Evolutionary conservation across 2,329 filamentous ascomycete genomes (phyloP), one percentile per base, ranked within the genome.

Genomic region (Beauveria asiatica): DNA sequence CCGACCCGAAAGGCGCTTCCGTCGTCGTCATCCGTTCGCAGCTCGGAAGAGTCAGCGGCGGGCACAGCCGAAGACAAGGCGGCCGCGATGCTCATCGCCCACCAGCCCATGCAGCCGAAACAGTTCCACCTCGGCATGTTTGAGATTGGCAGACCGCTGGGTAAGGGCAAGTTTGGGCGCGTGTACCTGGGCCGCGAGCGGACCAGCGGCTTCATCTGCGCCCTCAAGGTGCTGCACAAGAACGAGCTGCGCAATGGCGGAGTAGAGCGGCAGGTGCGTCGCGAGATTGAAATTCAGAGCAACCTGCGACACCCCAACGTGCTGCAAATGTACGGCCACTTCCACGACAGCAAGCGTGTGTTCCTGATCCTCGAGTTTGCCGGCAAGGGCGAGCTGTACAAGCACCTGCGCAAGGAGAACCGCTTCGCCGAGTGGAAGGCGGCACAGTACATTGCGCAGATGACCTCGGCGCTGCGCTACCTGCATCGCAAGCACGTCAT

Each of bases 401-500:
- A 94, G 79, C 89, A 92, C 71, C 79, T 94, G 63, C 83, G 89
- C 59, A 85, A 85, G 68, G 90, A 91, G 71, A 84, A 83, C 74
- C 83, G 87, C 50, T 95, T 95, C 73, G 87, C 89, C 3, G 90
- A 95, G 73, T 90, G 87, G 84, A 91, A 91, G 73, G 89, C 90
- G 9, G 89, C 90, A 27, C 88, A 92, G 75, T 95, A 93, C 73
- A 85, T 94, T 64, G 90, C 90, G 2, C 90, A 95, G 74, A 94
- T 94, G 90, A 89, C 89, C n/a, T 88, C 88, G 49, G 92, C 92
- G 0, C 78, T 96, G 67, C 87, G 87, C 66, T 97, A 97, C 70
- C 82, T 97, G 50, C 92, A 97, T 78, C 91, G 91, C 73, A 97
- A 97, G 78, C 92, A 97, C 73, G 90, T 97, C 67, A 97, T 97